Percentiles rank a stretch among this genome's conserved stretches.
Conservation (phyloP, 495 filamentous ascomycete species). For the Xylaria grammica region DNA sequence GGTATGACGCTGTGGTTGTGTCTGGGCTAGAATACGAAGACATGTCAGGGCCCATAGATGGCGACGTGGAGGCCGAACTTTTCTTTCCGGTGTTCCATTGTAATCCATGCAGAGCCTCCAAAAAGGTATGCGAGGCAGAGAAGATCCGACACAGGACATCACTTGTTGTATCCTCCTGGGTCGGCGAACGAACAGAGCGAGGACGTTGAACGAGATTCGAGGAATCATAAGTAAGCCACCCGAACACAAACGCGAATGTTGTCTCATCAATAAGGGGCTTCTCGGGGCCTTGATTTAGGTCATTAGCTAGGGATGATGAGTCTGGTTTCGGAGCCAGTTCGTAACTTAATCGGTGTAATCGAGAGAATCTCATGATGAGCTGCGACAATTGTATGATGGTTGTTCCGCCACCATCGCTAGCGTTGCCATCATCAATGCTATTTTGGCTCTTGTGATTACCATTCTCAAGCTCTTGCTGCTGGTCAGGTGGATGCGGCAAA, state of each 20-base stretch:
- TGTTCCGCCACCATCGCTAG: not conserved
- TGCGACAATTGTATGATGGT: not conserved
- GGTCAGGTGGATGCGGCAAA: not conserved
- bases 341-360: not conserved
- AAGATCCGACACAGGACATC: not conserved
- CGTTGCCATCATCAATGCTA: not conserved
- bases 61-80: not conserved
- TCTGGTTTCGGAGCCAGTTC: not conserved
- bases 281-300: not conserved
- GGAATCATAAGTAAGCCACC: not conserved
- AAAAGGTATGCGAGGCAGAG: not conserved
- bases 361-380: not conserved
- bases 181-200: not conserved
- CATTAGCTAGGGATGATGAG: not conserved
- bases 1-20: not conserved
- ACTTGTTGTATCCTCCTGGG: not conserved
- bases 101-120: not conserved
- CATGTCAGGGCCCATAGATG: not conserved
- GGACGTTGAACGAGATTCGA: not conserved
- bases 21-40: not conserved
- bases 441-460: not conserved
- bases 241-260: not conserved
- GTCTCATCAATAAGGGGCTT: not conserved
- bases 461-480: not conserved
- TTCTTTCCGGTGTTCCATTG: not conserved